Conservation (phyloP, 2,329 filamentous ascomycete species). For the Ophiocordyceps camponoti-rufipedis region DNA sequence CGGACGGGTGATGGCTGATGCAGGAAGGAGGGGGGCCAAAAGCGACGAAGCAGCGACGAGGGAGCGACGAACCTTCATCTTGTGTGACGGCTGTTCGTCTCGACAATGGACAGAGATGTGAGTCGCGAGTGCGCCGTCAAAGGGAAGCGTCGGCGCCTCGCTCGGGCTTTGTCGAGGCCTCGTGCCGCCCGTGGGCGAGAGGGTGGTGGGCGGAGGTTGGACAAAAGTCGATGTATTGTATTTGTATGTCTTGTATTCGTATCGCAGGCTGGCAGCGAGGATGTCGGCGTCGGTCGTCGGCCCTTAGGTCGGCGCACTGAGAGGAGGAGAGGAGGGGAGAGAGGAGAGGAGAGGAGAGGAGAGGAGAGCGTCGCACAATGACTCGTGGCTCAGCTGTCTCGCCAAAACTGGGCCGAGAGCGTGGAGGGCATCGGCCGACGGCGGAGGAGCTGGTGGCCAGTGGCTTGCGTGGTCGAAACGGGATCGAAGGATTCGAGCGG, state of each 20-base stretch:
- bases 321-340: not conserved
- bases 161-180: not conserved
- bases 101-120: not conserved
- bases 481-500: not conserved
- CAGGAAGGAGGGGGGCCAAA: slow-evolving; percentile 1
- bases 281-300: not conserved
- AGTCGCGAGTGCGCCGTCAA: no score
- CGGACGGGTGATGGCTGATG: not conserved
- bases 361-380: not conserved
- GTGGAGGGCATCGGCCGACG: not conserved
- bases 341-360: not conserved
- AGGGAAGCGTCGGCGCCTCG: no score
- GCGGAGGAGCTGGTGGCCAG: not conserved
- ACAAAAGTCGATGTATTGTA: not conserved
- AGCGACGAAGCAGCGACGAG: not conserved
- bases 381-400: not conserved
- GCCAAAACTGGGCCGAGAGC: not conserved
- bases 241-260: not conserved
- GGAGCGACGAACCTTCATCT: slow-evolving; percentile 16
- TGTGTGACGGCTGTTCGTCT: slow-evolving; percentile 10
- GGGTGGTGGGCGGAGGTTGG: not conserved
- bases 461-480: not conserved
- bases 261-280: no score
- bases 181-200: not conserved
- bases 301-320: not conserved